These are phyloP conservation scores for Puccinia coronata DNA, from an alignment of 1,284 basidiomycete genomes.

Conservation along the genomic window DNA sequence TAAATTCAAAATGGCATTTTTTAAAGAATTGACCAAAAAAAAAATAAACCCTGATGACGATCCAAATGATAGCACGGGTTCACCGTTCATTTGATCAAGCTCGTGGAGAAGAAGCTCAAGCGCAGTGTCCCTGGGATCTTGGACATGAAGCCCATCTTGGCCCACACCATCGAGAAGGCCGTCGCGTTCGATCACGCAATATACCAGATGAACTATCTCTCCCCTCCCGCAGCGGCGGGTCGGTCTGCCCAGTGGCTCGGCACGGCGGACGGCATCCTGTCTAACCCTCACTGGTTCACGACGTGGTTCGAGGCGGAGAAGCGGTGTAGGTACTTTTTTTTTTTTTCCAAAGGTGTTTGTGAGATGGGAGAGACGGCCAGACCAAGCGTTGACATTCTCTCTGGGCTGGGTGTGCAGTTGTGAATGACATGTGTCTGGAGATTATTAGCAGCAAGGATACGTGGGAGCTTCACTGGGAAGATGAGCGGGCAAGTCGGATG, in stretches of 20 bases:
- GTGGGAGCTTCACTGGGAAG: conserved; percentile 12
- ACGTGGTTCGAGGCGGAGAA: conserved; percentile 82
- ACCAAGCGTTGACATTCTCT: no score
- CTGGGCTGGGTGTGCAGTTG: not conserved
- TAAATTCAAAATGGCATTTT: conserved; percentile 56
- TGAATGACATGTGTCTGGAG: conserved; percentile 28
- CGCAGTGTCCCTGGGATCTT: conserved; percentile 75
- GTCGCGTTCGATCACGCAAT: conserved; percentile 82
- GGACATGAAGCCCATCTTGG: conserved; percentile 77
- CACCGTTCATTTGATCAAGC: conserved; percentile 53
- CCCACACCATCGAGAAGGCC: conserved; percentile 92
- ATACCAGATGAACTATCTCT: conserved; percentile 15
- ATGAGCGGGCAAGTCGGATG: not conserved
- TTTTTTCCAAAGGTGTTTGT: not conserved
- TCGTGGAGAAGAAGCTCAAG: conserved; percentile 64
- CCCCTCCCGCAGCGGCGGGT: not conserved
- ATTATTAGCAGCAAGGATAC: conserved; percentile 14
- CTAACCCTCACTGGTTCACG: conserved; percentile 81
- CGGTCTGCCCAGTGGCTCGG: conserved; percentile 21
- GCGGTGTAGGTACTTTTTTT: conserved; percentile 11
- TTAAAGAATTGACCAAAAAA: no score
- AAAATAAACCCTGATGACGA: no score
- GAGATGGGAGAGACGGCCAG: no score
- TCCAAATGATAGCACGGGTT: conserved; percentile 82
- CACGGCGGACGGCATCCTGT: conserved; percentile 75